Base-by-base conservation (phyloP, 495 filamentous ascomycete species). In the Talaromyces liani region DNA sequence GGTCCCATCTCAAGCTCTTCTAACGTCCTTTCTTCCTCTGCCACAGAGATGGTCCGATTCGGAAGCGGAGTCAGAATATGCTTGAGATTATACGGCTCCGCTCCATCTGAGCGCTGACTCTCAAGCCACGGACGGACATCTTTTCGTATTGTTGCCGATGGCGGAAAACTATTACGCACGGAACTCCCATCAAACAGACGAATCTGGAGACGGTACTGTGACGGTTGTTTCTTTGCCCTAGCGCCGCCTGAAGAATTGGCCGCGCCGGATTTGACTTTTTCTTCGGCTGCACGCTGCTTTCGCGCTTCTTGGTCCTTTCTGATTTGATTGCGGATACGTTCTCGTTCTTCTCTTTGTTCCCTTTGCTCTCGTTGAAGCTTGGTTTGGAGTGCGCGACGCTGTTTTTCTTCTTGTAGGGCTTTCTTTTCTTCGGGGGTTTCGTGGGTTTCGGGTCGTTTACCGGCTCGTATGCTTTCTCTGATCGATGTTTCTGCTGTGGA, bases 111-210 rank as follows among this genome's bases (percentile, higher is more conserved):
- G 68, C 78, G 70, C 41, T 80, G 71, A 36, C 72, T 65, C 61
- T 94, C 90, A 10, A 98, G 79, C 91, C 91, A 97, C 4, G 80
- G 67, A 3, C 93, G 83, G 2, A 98, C 89, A 45, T 90, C 84
- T 6, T 68, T 75, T 10, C 76, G 71, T n/a, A 97, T 81, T 14
- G 84, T 90, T 10, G 84, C 78, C 1, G 76, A 77, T 54, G 85
- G 82, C 0, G 82, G 75, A 71, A 98, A 97, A 22, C 81, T 86
- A 27, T 78, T 79, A 33, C 91, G 86, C 56, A 97, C 83, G 14
- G 85, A 91, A 33, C 84, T 85, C 12, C 93, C 93, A 70, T 97
- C 91, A 47, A 96, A 88, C 0, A 97, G 78, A 1, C 93, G 86
- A 47, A 97, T 84, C 67, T 94, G 92, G 6, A 98, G 73, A 12